Conservation (phyloP, 2,329 filamentous ascomycete species). For the Penicillium sp. region DNA sequence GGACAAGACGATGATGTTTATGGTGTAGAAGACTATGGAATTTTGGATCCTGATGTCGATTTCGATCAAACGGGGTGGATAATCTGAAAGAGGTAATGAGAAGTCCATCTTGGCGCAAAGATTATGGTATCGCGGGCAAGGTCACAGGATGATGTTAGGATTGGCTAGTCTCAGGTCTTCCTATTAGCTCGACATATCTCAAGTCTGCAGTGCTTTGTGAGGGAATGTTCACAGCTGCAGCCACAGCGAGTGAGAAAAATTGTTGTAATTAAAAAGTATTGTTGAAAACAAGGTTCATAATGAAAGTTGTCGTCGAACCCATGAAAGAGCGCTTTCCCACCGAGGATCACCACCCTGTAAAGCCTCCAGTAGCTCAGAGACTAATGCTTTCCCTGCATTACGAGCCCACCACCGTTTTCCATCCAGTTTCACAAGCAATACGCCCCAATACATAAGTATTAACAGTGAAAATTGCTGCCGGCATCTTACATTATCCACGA, state of each 20-base stretch:
- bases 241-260: not conserved
- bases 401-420: slow-evolving; percentile 36
- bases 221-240: not conserved
- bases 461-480: slow-evolving; percentile 33
- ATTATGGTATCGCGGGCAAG: no score
- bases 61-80: no score
- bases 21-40: no score
- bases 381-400: slow-evolving; percentile 32
- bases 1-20: no score
- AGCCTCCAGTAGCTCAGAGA: slow-evolving; percentile 27
- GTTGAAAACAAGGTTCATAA: slow-evolving; percentile 6
- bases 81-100: no score
- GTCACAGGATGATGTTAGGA: no score
- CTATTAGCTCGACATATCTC: not conserved
- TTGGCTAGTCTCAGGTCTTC: not conserved
- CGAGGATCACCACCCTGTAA: slow-evolving; percentile 20
- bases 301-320: slow-evolving; percentile 30
- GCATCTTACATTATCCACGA: slow-evolving; percentile 29
- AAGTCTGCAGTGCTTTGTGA: not conserved
- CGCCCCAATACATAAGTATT: slow-evolving; percentile 39
- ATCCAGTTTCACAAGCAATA: slow-evolving; percentile 33
- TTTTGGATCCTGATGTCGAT: no score
- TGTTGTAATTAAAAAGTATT: not conserved
- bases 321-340: slow-evolving; percentile 30
- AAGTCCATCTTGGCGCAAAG: no score